phyloP scores from a whole-genome alignment of 768 basidiomycete species.

The Lactarius hengduanensis region DNA sequence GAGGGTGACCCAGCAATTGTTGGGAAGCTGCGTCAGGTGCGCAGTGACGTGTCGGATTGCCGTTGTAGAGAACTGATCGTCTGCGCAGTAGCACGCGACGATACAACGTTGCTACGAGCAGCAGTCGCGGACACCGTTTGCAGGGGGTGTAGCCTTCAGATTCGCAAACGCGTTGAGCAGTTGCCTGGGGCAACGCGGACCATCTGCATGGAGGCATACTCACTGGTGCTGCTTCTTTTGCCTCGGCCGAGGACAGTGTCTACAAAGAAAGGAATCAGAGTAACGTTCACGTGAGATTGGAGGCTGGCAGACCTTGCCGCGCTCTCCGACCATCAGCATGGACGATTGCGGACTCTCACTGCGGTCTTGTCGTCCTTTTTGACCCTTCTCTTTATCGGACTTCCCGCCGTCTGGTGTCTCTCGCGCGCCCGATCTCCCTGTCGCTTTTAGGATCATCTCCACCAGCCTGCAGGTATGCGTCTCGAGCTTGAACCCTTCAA shows the following conservation, averaged over 20 bases:
- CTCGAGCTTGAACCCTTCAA: constrained; percentile 82
- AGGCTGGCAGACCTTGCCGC: constrained; percentile 72
- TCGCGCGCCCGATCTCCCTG: constrained; percentile 51
- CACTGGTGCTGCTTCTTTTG: constrained; percentile 71
- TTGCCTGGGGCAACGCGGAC: constrained; percentile 75
- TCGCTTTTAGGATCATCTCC: constrained; percentile 46
- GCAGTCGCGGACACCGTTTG: constrained; percentile 46
- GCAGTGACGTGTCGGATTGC: constrained; percentile 78
- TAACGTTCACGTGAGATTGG: constrained; percentile 12
- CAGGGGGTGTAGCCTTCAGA: constrained; percentile 56
- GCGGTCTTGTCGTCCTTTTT: constrained; percentile 77
- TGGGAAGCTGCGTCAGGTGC: constrained; percentile 73
- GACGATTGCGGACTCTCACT: constrained; percentile 92
- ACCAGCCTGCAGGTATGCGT: constrained; percentile 70
- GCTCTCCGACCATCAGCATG: constrained; percentile 78
- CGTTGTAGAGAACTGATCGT: constrained; percentile 87
- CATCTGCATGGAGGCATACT: constrained; percentile 91
- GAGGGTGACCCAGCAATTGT: constrained; percentile 95
- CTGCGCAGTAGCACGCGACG: constrained; percentile 72
- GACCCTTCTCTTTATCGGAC: constrained; percentile 49
- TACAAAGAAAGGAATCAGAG: constrained; percentile 35
- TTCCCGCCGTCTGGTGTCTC: constrained; percentile 53
- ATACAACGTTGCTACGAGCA: constrained; percentile 46
- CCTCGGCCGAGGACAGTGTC: constrained; percentile 83
- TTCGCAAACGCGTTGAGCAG: constrained; percentile 83